Percentiles rank a stretch among this genome's conserved stretches.
Conservation (phyloP, 306 rosid species). For the Vachellia pachyceras region DNA sequence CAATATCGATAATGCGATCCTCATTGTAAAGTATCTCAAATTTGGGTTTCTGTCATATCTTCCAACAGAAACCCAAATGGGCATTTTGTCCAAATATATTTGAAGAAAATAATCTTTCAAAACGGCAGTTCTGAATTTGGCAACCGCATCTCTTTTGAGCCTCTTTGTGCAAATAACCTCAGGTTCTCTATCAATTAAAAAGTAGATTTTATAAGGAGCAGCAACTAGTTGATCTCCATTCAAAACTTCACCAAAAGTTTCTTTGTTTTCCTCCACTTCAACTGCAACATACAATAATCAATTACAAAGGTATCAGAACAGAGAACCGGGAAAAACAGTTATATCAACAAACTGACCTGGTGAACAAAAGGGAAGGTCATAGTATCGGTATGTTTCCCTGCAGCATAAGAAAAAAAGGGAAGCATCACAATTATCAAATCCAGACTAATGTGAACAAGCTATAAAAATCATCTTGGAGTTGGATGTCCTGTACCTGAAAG, state of each 20-base stretch:
- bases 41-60: conserved; percentile 47
- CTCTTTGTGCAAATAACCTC: conserved; percentile 44
- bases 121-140: conserved; percentile 48
- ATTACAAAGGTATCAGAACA: background rate
- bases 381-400: conserved; percentile 63
- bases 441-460: conserved; percentile 16
- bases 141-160: conserved; percentile 34
- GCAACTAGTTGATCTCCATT: conserved; percentile 58
- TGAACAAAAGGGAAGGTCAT: conserved; percentile 59
- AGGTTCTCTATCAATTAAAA: conserved; percentile 45
- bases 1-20: conserved; percentile 52
- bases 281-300: conserved; percentile 40
- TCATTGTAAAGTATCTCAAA: conserved; percentile 53
- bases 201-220: conserved; percentile 53
- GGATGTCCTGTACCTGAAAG: background rate
- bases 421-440: background rate
- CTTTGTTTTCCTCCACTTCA: conserved; percentile 55
- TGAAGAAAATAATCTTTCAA: conserved; percentile 56
- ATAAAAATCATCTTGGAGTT: background rate
- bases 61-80: conserved; percentile 63
- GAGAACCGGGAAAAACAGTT: background rate
- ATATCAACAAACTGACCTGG: conserved; percentile 50
- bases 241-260: conserved; percentile 61
- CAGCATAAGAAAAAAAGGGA: conserved; percentile 20
- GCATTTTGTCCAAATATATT: conserved; percentile 62